phyloP scores from a whole-genome alignment of 2,329 filamentous ascomycete species.

The Bipolaris gigantea region DNA sequence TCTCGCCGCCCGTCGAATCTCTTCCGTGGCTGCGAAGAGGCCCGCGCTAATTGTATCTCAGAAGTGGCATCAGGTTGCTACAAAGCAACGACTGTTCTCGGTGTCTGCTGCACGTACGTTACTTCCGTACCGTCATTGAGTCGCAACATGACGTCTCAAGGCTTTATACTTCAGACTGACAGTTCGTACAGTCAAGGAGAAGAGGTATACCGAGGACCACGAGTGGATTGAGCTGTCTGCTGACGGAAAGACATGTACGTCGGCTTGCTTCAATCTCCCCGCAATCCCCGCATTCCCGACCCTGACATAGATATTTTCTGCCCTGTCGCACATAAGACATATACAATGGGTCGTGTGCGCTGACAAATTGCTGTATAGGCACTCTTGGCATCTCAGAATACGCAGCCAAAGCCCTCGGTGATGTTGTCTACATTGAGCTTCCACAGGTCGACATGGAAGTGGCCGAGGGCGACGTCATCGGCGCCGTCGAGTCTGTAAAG shows the following conservation, averaged over 20 bases:
- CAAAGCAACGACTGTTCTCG: conserved; percentile 44
- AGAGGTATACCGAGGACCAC: conserved; percentile 95
- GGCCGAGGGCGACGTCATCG: conserved; percentile 77
- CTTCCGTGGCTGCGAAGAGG: conserved; percentile 29
- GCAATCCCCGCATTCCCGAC: conserved; percentile 5
- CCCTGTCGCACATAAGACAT: background rate
- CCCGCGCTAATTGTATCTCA: conserved; percentile 31
- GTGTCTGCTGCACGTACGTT: conserved; percentile 40
- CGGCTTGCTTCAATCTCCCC: conserved; percentile 4
- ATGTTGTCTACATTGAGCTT: conserved; percentile 97
- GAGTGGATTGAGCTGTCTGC: conserved; percentile 93
- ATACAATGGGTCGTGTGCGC: background rate
- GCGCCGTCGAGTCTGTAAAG: conserved; percentile 97
- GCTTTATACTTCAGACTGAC: conserved; percentile 17
- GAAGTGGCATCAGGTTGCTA: conserved; percentile 26
- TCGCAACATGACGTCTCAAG: background rate
- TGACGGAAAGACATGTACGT: conserved; percentile 75
- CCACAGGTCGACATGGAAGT: conserved; percentile 72
- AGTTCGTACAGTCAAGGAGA: conserved; percentile 58
- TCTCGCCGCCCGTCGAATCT: conserved; percentile 42
- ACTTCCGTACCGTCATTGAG: conserved; percentile 6
- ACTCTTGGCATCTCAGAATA: conserved; percentile 86
- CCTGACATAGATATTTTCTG: background rate
- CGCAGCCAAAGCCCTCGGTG: conserved; percentile 87
- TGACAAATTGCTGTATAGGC: conserved; percentile 44